Percentiles rank a stretch among this genome's conserved stretches.
These are phyloP conservation scores for Cercospora zeae-maydis DNA, from an alignment of 2,329 filamentous ascomycete species.

Conservation along the genomic window DNA sequence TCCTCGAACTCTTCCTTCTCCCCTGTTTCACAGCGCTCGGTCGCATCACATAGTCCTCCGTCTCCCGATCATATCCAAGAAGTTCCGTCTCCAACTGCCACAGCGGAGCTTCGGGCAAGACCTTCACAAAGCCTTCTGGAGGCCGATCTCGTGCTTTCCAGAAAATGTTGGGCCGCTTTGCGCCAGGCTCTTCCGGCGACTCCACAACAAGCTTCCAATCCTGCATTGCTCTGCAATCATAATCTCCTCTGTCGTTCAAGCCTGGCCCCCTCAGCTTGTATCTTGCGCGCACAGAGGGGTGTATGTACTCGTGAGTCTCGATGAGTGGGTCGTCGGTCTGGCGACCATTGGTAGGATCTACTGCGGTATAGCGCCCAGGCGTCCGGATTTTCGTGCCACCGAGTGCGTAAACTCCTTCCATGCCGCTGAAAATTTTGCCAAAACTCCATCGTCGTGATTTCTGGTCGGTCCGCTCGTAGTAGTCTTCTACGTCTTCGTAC, in stretches of 20 bases:
- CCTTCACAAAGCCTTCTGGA: conserved; percentile 38
- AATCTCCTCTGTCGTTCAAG: conserved; percentile 43
- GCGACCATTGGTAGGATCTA: conserved; percentile 44
- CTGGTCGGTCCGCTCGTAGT: conserved; percentile 43
- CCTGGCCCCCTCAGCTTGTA: conserved; percentile 47
- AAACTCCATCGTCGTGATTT: conserved; percentile 48
- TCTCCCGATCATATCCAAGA: conserved; percentile 41
- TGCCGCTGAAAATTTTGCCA: conserved; percentile 46
- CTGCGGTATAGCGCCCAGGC: conserved; percentile 47
- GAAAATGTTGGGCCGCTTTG: conserved; percentile 40
- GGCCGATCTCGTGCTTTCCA: conserved; percentile 42
- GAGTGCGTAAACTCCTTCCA: conserved; percentile 46
- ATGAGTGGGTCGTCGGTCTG: conserved; percentile 44
- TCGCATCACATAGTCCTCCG: conserved; percentile 40
- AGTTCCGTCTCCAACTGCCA: conserved; percentile 46
- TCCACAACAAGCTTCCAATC: conserved; percentile 50
- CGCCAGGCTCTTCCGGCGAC: conserved; percentile 34
- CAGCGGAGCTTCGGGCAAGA: conserved; percentile 46
- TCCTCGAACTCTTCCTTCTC: conserved; percentile 17
- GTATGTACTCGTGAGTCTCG: conserved; percentile 52
- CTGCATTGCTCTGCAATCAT: conserved; percentile 44
- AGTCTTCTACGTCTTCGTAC: conserved; percentile 43
- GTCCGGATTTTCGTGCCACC: conserved; percentile 46
- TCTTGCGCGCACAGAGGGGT: conserved; percentile 48
- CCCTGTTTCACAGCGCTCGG: conserved; percentile 22